These are phyloP conservation scores for Actinomortierella wolfii DNA, from an alignment of 371 early-diverging fungal species.

Conservation along the genomic window DNA sequence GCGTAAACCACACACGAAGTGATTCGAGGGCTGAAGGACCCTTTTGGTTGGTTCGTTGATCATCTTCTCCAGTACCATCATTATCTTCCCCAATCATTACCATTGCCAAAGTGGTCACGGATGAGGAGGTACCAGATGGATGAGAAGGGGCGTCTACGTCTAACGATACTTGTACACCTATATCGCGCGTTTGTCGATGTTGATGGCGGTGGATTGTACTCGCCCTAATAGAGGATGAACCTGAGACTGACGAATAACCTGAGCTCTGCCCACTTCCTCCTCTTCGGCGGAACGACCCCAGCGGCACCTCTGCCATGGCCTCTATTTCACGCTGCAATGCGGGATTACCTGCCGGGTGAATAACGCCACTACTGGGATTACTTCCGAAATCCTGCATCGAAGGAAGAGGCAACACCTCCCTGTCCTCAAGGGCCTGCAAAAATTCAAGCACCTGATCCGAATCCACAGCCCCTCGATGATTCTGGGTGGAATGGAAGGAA, in stretches of 20 bases:
- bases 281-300: slow-evolving; percentile 14
- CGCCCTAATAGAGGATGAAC: slow-evolving; percentile 4
- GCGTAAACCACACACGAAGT: slow-evolving; percentile 32
- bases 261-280: slow-evolving; percentile 1
- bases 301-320: slow-evolving; percentile 19
- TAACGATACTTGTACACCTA: too few relatives aligned
- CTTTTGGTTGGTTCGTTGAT: too few relatives aligned
- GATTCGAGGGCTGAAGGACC: slow-evolving; percentile 26
- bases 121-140: too few relatives aligned
- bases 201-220: not conserved
- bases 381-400: too few relatives aligned
- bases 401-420: not conserved
- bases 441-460: slow-evolving; percentile 15
- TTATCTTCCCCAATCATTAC: too few relatives aligned
- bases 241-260: slow-evolving; percentile 9
- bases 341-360: too few relatives aligned
- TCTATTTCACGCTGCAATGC: not conserved
- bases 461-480: slow-evolving; percentile 16
- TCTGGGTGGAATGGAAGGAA: slow-evolving; percentile 26
- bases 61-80: too few relatives aligned
- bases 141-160: too few relatives aligned
- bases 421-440: slow-evolving; percentile 16
- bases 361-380: too few relatives aligned
- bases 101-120: too few relatives aligned
- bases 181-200: not conserved